Percentiles rank a stretch among this genome's conserved stretches.
These are phyloP conservation scores for Pochonia chlamydosporia DNA, from an alignment of 2,329 filamentous ascomycete genomes.

Conservation along the genomic window DNA sequence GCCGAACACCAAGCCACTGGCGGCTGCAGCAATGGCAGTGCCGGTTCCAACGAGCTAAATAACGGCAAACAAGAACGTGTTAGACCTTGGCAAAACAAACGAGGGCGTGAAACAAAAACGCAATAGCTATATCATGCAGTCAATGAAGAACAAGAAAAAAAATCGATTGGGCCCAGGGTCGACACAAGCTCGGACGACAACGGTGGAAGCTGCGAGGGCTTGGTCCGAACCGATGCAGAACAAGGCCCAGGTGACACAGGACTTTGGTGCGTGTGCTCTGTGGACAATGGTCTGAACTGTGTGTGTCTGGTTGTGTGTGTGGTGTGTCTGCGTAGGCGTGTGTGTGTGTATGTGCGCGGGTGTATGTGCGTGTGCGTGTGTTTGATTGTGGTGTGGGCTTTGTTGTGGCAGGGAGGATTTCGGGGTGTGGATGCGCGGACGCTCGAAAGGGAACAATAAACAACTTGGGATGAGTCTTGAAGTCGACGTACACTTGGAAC, in stretches of 20 bases:
- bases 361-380: not conserved
- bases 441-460: not conserved
- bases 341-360: not conserved
- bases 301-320: too few species aligned
- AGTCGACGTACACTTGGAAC: conserved; percentile 41
- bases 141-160: conserved; percentile 1
- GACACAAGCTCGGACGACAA: not conserved
- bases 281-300: too few species aligned
- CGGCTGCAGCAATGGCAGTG: conserved; percentile 55
- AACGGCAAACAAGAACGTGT: conserved; percentile 16
- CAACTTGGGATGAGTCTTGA: not conserved
- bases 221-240: conserved; percentile 2
- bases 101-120: not conserved
- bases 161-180: not conserved
- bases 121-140: not conserved
- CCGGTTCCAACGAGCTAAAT: conserved; percentile 55
- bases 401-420: conserved; percentile 3
- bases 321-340: not conserved
- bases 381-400: conserved; percentile 3
- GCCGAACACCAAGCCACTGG: conserved; percentile 54
- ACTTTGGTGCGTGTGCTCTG: too few species aligned
- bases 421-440: not conserved
- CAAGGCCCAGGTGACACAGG: conserved; percentile 4
- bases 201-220: conserved; percentile 1
- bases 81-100: conserved; percentile 13